Evolutionary conservation across 1,284 basidiomycete genomes (phyloP).

Genomic region (Cutaneotrichosporon mucoides): DNA sequence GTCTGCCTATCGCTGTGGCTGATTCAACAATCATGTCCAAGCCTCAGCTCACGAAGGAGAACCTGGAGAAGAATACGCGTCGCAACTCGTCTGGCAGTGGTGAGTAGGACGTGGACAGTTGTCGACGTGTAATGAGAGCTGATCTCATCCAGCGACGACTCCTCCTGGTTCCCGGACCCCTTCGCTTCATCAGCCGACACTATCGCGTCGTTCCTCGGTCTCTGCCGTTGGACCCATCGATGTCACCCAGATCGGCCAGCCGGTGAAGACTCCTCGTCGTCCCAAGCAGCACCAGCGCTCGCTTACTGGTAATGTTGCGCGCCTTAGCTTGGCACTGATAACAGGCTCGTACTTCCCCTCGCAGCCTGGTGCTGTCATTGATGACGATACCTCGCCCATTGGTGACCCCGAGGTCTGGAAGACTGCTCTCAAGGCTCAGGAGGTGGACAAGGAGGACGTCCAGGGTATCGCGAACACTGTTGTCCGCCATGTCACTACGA

Average conservation of each 20-base stretch:
- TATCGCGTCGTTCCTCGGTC: constrained; percentile 43
- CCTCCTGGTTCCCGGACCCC: constrained; percentile 28
- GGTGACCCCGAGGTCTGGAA: constrained; percentile 80
- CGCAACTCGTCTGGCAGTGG: no score
- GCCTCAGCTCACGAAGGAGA: constrained; percentile 40
- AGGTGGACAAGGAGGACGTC: constrained; percentile 46
- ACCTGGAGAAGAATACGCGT: constrained; percentile 13
- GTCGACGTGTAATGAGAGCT: no score
- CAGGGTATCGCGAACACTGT: constrained; percentile 68
- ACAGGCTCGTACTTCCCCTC: constrained; percentile 47
- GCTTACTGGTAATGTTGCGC: constrained; percentile 29
- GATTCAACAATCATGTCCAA: constrained; percentile 7
- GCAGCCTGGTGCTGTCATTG: constrained; percentile 57
- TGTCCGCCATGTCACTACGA: constrained; percentile 77
- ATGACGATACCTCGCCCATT: constrained; percentile 65
- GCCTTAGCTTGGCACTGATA: background rate
- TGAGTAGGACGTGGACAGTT: no score
- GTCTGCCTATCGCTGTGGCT: background rate
- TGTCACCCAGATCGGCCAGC: constrained; percentile 38
- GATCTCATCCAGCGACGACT: no score
- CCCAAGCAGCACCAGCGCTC: constrained; percentile 40
- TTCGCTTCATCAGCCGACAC: constrained; percentile 39
- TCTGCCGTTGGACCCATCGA: constrained; percentile 38
- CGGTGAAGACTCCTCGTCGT: constrained; percentile 39
- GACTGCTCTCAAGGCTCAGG: constrained; percentile 50